Base-by-base conservation (phyloP, 352 stramenopile species). In the Globisporangium lucens region DNA sequence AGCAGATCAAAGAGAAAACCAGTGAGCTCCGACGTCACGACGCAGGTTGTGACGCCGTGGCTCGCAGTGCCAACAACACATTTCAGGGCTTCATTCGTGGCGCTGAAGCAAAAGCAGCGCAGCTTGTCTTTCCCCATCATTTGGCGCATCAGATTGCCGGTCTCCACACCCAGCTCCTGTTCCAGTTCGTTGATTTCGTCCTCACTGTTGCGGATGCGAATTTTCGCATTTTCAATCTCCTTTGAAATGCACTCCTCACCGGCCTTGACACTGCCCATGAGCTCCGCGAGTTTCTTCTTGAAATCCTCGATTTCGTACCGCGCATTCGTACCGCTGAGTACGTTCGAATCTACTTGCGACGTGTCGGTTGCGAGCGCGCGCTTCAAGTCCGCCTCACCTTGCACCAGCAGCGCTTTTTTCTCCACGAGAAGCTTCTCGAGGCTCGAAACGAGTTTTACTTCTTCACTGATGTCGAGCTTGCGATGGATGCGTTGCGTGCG, bases 271-370 rank as follows among this genome's bases (percentile, higher is more conserved):
- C 71, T 75, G 5, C 82, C 82, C 78, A 93, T 87, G 2, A 93
- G 66, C 60, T 90, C 89, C 0, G 73, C 78, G 1, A 93, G 74
- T 56, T 91, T 92, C n/a, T 78, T 74, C 63, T 89, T 91, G 73
- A 93, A 94, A 52, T 89, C 77, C 3, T 89, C 83, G 17, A 91
- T 75, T 30, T 92, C 85, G 58, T 90, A 94, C 3, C 84, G 83
- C 5, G 77, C 84, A 22, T 67, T 74, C 1, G 76, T 75, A 4
- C 83, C 83, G 10, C 61, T 89, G 41, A 94, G 79, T 51, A 93
- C 78, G 2, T 53, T 69, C 20, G 87, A 93, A 52, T 94, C 87
- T 4, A 93, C 83, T 59, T 89, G 79, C 3, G 72, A 60, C 0
- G 83, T 87, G 58, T 93, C 84, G 35, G 79, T 90, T 0, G 77